Conservation (phyloP, 495 filamentous ascomycete species). For the Apiosordaria backusii region DNA sequence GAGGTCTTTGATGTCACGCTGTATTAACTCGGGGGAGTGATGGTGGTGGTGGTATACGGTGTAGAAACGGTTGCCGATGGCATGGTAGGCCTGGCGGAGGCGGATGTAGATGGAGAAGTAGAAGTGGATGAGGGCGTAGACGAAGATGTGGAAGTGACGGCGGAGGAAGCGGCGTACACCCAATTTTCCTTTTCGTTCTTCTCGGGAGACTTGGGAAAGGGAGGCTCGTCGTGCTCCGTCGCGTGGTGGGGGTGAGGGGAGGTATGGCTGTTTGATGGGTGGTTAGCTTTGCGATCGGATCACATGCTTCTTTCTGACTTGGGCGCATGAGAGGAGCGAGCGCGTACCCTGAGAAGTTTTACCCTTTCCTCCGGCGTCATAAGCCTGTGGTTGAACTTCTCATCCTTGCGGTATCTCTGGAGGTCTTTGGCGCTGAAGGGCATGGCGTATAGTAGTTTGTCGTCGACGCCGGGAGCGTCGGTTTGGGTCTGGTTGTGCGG, state of each 20-base stretch:
- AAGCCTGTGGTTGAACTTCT: constrained; percentile 52
- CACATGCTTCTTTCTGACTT: constrained; percentile 12
- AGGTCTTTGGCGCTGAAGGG: constrained; percentile 51
- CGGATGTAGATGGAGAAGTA: constrained; percentile 86
- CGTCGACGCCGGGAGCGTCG: neutral
- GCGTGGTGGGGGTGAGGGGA: constrained; percentile 56
- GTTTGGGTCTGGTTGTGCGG: neutral
- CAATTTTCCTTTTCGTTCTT: constrained; percentile 37
- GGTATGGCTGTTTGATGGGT: constrained; percentile 55
- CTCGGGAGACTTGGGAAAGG: constrained; percentile 5
- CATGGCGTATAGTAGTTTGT: constrained; percentile 39
- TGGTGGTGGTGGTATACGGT: constrained; percentile 89
- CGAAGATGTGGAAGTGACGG: constrained; percentile 60
- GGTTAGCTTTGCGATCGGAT: constrained; percentile 19
- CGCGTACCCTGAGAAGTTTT: constrained; percentile 55
- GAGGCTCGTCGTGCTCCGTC: constrained; percentile 27
- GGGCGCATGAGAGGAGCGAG: neutral
- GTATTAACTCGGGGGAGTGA: constrained; percentile 84
- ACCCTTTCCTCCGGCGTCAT: constrained; percentile 67
- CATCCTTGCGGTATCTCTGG: constrained; percentile 61
- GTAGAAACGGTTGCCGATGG: constrained; percentile 66
- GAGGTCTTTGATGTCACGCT: constrained; percentile 75
- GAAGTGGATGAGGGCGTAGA: constrained; percentile 71
- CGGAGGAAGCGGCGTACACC: constrained; percentile 66
- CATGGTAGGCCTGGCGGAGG: constrained; percentile 72